Evolutionary conservation across 2,329 filamentous ascomycete species (phyloP).

Genomic region (Magnaporthales sp.): DNA sequence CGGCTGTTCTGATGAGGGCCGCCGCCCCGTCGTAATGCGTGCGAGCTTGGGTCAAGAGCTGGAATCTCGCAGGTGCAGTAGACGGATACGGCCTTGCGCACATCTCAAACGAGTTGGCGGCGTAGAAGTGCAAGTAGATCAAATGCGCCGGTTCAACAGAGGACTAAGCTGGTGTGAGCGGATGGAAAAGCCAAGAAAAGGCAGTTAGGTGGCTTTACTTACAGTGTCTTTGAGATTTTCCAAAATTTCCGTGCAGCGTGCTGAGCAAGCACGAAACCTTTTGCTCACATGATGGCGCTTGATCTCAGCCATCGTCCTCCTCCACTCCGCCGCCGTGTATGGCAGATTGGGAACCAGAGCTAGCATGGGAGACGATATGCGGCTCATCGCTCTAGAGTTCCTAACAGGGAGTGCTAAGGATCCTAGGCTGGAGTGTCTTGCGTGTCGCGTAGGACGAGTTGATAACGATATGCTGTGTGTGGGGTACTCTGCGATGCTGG

Average conservation of each 20-base stretch:
- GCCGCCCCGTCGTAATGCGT: conserved; percentile 42
- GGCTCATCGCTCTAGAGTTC: conserved; percentile 13
- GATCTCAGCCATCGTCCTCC: conserved; percentile 38
- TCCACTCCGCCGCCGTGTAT: conserved; percentile 41
- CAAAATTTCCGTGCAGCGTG: conserved; percentile 43
- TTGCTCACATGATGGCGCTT: conserved; percentile 43
- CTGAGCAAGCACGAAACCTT: conserved; percentile 43
- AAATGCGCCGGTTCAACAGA: conserved; percentile 43
- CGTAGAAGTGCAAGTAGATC: conserved; percentile 53
- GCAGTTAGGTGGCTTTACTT: conserved; percentile 15
- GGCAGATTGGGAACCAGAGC: conserved; percentile 23
- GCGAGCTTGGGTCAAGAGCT: conserved; percentile 41
- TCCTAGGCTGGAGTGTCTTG: conserved; percentile 9
- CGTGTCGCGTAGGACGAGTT: conserved; percentile 4
- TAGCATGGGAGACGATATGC: conserved; percentile 12
- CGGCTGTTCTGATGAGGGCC: conserved; percentile 36
- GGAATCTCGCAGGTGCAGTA: conserved; percentile 35
- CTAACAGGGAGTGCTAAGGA: conserved; percentile 5
- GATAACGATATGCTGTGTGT: neutral
- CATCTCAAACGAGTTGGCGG: conserved; percentile 50
- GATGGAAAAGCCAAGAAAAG: neutral
- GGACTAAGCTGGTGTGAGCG: conserved; percentile 4
- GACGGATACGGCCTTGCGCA: conserved; percentile 40
- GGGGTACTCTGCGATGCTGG: conserved; percentile 7
- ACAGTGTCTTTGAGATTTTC: conserved; percentile 36